A percentile compares a stretch with the other conserved stretches of the same genome.
phyloP scores from a whole-genome alignment of 306 rosid species.

The Fragaria ananassa region DNA sequence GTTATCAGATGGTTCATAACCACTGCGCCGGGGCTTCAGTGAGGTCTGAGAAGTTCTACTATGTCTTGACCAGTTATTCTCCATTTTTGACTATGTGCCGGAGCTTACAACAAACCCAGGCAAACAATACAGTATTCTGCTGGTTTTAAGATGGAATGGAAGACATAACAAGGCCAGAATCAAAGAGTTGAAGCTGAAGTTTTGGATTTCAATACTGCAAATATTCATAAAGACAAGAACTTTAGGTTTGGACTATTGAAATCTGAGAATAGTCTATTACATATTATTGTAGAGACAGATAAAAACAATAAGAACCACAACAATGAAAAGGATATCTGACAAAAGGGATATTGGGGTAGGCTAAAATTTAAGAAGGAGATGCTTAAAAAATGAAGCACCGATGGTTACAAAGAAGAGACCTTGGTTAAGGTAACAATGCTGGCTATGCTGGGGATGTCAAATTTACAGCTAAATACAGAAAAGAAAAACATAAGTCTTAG shows the following conservation, averaged over 20 bases:
- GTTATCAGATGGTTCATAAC: conserved; percentile 87
- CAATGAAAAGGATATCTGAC: conserved; percentile 20
- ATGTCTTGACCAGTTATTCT: conserved; percentile 11
- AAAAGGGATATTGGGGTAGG: conserved; percentile 1
- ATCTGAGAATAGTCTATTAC: conserved; percentile 7
- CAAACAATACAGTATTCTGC: not conserved
- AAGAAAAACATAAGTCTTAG: not conserved
- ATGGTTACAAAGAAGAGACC: conserved; percentile 43
- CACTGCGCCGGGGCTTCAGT: conserved; percentile 60
- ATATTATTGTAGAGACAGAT: not conserved
- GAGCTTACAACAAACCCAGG: conserved; percentile 1
- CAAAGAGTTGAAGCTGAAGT: not conserved
- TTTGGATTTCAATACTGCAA: not conserved
- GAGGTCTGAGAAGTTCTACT: conserved; percentile 31
- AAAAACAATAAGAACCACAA: conserved; percentile 10
- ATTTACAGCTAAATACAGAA: conserved; percentile 8
- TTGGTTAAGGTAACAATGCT: conserved; percentile 35
- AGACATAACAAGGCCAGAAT: conserved; percentile 8
- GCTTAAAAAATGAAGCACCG: conserved; percentile 21
- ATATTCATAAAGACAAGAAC: not conserved
- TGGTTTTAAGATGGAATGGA: not conserved
- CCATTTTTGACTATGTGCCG: not conserved
- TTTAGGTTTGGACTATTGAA: not conserved
- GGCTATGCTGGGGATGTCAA: conserved; percentile 1
- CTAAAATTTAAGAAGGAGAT: not conserved